Percentiles rank a stretch among this genome's conserved stretches.
Evolutionary conservation across 495 filamentous ascomycete genomes (phyloP).

Genomic region (Pyrenopolyporus hunteri): DNA sequence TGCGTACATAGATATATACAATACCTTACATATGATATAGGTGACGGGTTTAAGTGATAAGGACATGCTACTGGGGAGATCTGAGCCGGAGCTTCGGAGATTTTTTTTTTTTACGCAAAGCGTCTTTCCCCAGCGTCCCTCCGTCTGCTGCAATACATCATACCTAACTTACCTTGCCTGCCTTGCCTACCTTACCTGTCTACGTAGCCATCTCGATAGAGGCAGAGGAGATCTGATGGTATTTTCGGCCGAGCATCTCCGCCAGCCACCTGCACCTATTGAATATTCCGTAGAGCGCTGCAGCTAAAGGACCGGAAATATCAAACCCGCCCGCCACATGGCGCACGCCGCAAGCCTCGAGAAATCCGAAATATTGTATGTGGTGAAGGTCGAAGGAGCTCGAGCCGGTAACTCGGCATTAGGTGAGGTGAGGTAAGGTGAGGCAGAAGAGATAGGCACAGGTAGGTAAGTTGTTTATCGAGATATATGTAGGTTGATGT

Average conservation of each 20-base stretch:
- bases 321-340: no score
- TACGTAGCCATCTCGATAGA: no score
- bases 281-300: no score
- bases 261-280: conserved; percentile 19
- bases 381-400: no score
- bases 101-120: conserved; percentile 24
- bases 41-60: conserved; percentile 24
- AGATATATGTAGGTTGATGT: no score
- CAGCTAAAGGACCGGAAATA: conserved; percentile 24
- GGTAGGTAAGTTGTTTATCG: no score
- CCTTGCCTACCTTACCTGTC: no score
- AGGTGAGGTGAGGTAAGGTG: no score
- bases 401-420: no score
- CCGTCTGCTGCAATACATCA: conserved; percentile 5
- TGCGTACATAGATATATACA: conserved; percentile 6
- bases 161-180: neutral
- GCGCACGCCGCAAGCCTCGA: no score
- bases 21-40: neutral
- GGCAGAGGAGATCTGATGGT: conserved; percentile 22
- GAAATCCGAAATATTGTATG: no score
- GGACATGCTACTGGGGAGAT: conserved; percentile 28
- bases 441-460: no score
- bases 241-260: conserved; percentile 31
- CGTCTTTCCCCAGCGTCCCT: conserved; percentile 22
- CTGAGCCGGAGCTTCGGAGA: conserved; percentile 37